A percentile compares a stretch with the other conserved stretches of the same genome.
phyloP scores from a whole-genome alignment of 768 basidiomycete species.

The Cyclocybe aegerita region DNA sequence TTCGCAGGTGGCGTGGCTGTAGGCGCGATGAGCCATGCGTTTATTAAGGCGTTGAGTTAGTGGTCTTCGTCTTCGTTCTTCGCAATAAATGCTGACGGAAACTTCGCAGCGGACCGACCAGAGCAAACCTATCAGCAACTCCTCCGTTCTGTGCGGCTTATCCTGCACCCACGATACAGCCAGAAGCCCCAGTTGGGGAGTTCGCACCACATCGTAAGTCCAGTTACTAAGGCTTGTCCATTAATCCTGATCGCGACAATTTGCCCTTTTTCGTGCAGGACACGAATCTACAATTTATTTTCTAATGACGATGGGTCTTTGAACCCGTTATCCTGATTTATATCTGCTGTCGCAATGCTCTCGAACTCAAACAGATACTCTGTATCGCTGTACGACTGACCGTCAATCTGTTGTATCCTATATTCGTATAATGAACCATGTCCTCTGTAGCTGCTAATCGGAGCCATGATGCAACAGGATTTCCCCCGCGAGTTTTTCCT shows the following conservation, averaged over 20 bases:
- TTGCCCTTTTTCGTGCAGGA: conserved; percentile 23
- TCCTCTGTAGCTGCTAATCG: too few species aligned
- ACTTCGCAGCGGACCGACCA: conserved; percentile 41
- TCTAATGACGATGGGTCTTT: conserved; percentile 13
- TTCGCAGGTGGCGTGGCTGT: conserved; percentile 61
- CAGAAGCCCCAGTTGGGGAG: conserved; percentile 76
- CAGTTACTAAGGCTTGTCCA: not conserved
- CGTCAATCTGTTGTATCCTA: too few species aligned
- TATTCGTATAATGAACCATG: too few species aligned
- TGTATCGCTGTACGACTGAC: too few species aligned
- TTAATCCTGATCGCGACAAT: not conserved
- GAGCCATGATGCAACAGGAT: too few species aligned
- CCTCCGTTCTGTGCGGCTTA: conserved; percentile 50
- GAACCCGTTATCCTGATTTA: not conserved
- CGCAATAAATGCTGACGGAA: not conserved
- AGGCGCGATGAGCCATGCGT: conserved; percentile 81
- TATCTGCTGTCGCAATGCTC: not conserved
- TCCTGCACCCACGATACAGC: conserved; percentile 58
- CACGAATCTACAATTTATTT: conserved; percentile 31
- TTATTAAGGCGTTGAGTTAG: conserved; percentile 52
- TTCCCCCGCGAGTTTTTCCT: too few species aligned
- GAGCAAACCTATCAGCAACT: conserved; percentile 67
- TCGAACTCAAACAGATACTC: not conserved
- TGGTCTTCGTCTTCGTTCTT: not conserved
- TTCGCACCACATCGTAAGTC: conserved; percentile 63